Percentiles rank a stretch among this genome's conserved stretches.
Conservation (phyloP, 139 green algal species). For the Trebouxia sp. region DNA sequence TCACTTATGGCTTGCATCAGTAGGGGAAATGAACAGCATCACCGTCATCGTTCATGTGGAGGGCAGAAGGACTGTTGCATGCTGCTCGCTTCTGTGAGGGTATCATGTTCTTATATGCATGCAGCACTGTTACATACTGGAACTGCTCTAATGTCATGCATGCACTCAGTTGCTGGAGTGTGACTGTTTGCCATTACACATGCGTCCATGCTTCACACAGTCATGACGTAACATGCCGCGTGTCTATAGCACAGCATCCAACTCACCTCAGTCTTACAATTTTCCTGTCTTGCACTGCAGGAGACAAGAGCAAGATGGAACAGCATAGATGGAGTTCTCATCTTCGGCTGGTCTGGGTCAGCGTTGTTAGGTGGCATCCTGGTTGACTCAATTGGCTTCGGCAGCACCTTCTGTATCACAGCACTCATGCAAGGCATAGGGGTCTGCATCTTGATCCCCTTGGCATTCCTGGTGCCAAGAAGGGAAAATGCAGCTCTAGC, state of each 20-base stretch:
- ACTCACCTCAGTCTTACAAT: not conserved
- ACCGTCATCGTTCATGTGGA: too few species aligned
- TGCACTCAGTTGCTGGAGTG: not conserved
- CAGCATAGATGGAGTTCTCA: not conserved
- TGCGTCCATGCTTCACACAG: not conserved
- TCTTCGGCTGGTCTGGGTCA: slow-evolving; percentile 47
- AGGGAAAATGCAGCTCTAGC: not conserved
- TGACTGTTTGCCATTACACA: not conserved
- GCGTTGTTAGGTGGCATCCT: slow-evolving; percentile 59
- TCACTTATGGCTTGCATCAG: too few species aligned
- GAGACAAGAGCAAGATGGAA: not conserved
- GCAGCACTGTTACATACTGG: not conserved
- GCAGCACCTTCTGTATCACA: slow-evolving; percentile 34
- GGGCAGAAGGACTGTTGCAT: not conserved
- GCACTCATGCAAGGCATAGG: slow-evolving; percentile 7
- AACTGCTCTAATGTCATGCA: not conserved
- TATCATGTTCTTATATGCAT: too few species aligned
- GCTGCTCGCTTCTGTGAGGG: not conserved
- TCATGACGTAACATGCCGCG: not conserved
- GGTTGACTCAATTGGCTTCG: slow-evolving; percentile 49
- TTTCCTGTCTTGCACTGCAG: not conserved
- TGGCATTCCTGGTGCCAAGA: not conserved
- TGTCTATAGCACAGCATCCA: not conserved
- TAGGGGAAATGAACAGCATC: too few species aligned
- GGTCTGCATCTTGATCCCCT: not conserved